Base-by-base conservation (phyloP, 2,329 filamentous ascomycete genomes). In the Stromatinia cepivora region DNA sequence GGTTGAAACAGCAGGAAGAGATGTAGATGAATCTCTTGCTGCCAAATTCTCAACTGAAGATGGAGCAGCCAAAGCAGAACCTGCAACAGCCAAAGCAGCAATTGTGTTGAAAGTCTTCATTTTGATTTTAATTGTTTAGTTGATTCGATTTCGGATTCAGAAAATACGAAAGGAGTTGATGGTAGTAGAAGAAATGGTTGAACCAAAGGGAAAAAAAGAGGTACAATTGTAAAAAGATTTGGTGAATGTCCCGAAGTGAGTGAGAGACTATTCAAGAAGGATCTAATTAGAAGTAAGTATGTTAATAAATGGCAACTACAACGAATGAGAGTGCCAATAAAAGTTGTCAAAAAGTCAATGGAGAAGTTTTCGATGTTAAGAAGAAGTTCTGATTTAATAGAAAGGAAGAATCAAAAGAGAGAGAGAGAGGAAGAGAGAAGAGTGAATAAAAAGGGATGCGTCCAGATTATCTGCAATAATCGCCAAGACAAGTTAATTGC, bases 71-170 rank as follows among this genome's bases (percentile, higher is more conserved):
- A 70, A 34, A 46, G 67, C 75, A 34, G 71, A 68, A 36, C 71
- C 67, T 28, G 70, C 73, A 48, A 71, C 76, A 69, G 76, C 75
- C 66, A 78, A 72, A 52, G 73, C 76, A 56, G 73, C 75, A 65
- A 76, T 69, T n/a, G 73, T 67, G n/a, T 70, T 70, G 69, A 74
- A 73, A 28, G 72, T 73, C 74, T 77, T 78, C 76, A 77, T 78
- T 31, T 69, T 77, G 67, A 61, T 34, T 36, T 68, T n/a, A 2
- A 25, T 54, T 22, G 7, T 15, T 34, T 25, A 28, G 4, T 34
- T 25, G 36, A 25, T 15, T 46, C 17, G 48, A 22, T 28, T 39
- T 42, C 10, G 34, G 36, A 46, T 65, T 34, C n/a, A 17, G 25
- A 48, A 48, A 25, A 31, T 34, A 61, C 15, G 42, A 54, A 65